These are phyloP conservation scores for Tricholomella constricta DNA, from an alignment of 768 basidiomycete genomes.

Conservation along the genomic window DNA sequence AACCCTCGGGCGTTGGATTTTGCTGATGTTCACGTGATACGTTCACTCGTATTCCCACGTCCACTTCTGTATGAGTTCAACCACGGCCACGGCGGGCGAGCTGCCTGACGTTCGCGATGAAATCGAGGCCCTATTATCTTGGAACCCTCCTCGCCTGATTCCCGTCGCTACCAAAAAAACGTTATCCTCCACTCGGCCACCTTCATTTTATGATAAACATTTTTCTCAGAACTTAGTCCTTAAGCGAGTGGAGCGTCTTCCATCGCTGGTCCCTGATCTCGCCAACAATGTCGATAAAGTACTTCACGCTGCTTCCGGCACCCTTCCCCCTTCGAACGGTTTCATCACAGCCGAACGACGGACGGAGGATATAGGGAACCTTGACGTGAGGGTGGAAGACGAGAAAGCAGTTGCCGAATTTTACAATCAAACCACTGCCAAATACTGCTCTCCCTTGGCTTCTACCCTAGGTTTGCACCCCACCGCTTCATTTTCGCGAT, in stretches of 20 bases:
- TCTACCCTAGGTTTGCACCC: slow-evolving; percentile 21
- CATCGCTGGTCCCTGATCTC: slow-evolving; percentile 7
- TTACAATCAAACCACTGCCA: slow-evolving; percentile 16
- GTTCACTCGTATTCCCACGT: too few species aligned
- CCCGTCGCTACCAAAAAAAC: not conserved
- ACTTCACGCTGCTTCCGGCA: slow-evolving; percentile 8
- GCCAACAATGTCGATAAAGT: slow-evolving; percentile 4
- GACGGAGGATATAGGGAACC: slow-evolving; percentile 1
- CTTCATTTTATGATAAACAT: slow-evolving; percentile 13
- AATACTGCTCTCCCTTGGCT: slow-evolving; percentile 15
- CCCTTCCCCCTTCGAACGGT: slow-evolving; percentile 8
- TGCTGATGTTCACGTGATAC: too few species aligned
- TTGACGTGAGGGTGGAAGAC: slow-evolving; percentile 5
- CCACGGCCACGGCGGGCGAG: not conserved
- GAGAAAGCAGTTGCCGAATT: slow-evolving; percentile 6
- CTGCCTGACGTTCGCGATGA: slow-evolving; percentile 1
- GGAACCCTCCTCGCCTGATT: slow-evolving; percentile 8
- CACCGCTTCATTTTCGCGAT: slow-evolving; percentile 11
- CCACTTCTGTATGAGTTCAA: slow-evolving; percentile 1
- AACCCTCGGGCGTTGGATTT: too few species aligned
- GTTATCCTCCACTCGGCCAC: not conserved
- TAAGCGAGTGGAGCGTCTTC: slow-evolving; percentile 7
- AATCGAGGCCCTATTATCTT: slow-evolving; percentile 5
- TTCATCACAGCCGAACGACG: slow-evolving; percentile 11
- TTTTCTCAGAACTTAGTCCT: slow-evolving; percentile 9